phyloP scores from a whole-genome alignment of 225 moss, liverwort and hornwort species.

The Polytrichum formosum region DNA sequence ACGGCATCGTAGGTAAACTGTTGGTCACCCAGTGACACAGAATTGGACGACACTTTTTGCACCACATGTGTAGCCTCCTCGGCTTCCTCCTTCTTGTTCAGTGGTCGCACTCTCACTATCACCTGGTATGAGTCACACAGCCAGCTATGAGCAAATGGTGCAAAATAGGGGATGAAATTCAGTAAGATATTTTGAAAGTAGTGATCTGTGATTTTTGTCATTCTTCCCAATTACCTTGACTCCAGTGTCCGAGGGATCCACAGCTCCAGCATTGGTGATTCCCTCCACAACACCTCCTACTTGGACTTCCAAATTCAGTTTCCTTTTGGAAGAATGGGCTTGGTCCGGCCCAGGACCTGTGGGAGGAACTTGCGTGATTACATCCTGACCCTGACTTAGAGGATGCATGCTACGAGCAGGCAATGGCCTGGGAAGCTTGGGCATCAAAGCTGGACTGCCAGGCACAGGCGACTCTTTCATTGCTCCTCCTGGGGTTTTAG shows the following conservation, averaged over 20 bases:
- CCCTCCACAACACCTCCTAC: constrained; percentile 30
- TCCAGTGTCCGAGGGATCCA: constrained; percentile 55
- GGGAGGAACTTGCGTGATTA: constrained; percentile 14
- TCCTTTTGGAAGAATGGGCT: constrained; percentile 36
- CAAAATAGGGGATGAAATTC: no score
- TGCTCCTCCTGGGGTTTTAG: constrained; percentile 34
- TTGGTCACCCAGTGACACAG: constrained; percentile 61
- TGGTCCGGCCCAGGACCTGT: constrained; percentile 33
- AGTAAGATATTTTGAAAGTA: no score
- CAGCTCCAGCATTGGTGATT: constrained; percentile 3
- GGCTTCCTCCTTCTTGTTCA: constrained; percentile 58
- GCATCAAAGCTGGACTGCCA: constrained; percentile 53
- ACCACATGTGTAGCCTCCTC: constrained; percentile 60
- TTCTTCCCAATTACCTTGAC: constrained; percentile 51
- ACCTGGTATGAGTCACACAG: constrained; percentile 40
- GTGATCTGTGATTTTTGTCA: not conserved
- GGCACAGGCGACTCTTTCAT: constrained; percentile 21
- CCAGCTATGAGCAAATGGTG: no score
- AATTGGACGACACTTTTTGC: constrained; percentile 46
- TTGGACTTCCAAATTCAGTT: constrained; percentile 53
- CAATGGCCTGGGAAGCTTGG: constrained; percentile 69
- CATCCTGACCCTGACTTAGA: constrained; percentile 17
- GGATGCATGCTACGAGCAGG: constrained; percentile 27
- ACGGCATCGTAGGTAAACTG: constrained; percentile 82
- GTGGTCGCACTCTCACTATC: constrained; percentile 66